Evolutionary conservation across 1,139 yeast species (phyloP).

Genomic region (Saccharomyces hybrid): DNA sequence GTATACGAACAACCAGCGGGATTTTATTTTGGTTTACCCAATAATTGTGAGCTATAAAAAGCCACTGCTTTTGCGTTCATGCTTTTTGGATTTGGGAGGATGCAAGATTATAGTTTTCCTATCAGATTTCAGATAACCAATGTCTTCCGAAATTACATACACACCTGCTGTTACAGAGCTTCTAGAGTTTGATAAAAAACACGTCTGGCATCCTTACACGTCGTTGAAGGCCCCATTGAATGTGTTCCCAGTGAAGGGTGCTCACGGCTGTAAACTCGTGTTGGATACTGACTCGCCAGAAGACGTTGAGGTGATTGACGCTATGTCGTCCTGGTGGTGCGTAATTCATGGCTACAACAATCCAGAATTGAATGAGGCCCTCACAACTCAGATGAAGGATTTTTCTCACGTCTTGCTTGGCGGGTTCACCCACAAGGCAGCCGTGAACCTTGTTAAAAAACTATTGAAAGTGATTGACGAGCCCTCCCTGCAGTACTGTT

Average conservation of each 20-base stretch:
- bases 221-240: constrained; percentile 27
- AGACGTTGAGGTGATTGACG: constrained; percentile 24
- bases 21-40: background rate
- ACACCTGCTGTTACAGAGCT: constrained; percentile 7
- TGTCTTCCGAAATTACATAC: background rate
- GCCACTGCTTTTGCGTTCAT: background rate
- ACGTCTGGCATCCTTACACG: constrained; percentile 34
- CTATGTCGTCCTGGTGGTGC: constrained; percentile 36
- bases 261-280: constrained; percentile 24
- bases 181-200: constrained; percentile 25
- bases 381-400: constrained; percentile 19
- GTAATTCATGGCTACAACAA: constrained; percentile 33
- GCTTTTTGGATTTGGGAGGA: background rate
- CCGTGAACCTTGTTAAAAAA: constrained; percentile 22
- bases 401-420: constrained; percentile 35
- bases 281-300: constrained; percentile 12
- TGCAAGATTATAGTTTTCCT: too few species aligned
- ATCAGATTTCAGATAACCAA: background rate
- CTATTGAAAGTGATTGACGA: constrained; percentile 24
- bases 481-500: constrained; percentile 23
- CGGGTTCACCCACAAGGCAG: constrained; percentile 32
- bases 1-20: background rate
- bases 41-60: background rate
- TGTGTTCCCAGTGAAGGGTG: constrained; percentile 28
- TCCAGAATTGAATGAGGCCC: constrained; percentile 27